Percentiles rank a stretch among this genome's conserved stretches.
Conservation (phyloP, 495 filamentous ascomycete species). For the Penicillium psychrofluorescens region DNA sequence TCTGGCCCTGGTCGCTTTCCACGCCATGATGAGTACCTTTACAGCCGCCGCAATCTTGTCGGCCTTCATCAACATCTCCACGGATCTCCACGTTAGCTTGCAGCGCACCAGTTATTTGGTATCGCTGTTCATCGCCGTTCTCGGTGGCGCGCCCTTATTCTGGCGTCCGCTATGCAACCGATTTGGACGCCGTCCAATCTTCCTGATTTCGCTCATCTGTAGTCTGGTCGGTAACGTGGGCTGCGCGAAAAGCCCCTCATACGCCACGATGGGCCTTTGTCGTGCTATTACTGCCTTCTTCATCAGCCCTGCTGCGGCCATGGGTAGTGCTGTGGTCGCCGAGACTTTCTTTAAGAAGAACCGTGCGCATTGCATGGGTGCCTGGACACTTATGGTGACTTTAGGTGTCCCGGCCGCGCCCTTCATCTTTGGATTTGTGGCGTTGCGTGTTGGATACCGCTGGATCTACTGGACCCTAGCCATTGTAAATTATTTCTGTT, state of each 20-base stretch:
- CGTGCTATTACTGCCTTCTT: conserved; percentile 44
- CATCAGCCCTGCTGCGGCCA: conserved; percentile 45
- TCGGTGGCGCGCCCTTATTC: conserved; percentile 42
- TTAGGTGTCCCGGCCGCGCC: conserved; percentile 41
- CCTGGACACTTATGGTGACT: conserved; percentile 46
- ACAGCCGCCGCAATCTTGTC: conserved; percentile 46
- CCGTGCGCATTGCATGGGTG: conserved; percentile 43
- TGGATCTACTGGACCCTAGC: conserved; percentile 38
- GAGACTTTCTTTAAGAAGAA: conserved; percentile 46
- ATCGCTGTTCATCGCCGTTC: conserved; percentile 41
- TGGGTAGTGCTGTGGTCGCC: conserved; percentile 45
- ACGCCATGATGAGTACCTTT: conserved; percentile 51
- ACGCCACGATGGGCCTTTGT: conserved; percentile 35
- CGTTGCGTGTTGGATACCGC: conserved; percentile 30
- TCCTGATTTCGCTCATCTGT: conserved; percentile 39
- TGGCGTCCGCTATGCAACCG: conserved; percentile 50
- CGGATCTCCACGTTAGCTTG: conserved; percentile 31
- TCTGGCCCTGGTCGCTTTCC: conserved; percentile 47
- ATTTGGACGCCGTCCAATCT: conserved; percentile 46
- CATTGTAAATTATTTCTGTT: conserved; percentile 17
- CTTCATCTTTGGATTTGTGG: conserved; percentile 42
- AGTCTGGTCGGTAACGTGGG: conserved; percentile 39
- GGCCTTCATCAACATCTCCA: conserved; percentile 38
- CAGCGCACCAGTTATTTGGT: conserved; percentile 42
- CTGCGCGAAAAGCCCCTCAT: conserved; percentile 35